Evolutionary conservation across 208 protist genomes (phyloP), one percentile per base, ranked within the genome.

Genomic region (Zelonia costaricensis): DNA sequence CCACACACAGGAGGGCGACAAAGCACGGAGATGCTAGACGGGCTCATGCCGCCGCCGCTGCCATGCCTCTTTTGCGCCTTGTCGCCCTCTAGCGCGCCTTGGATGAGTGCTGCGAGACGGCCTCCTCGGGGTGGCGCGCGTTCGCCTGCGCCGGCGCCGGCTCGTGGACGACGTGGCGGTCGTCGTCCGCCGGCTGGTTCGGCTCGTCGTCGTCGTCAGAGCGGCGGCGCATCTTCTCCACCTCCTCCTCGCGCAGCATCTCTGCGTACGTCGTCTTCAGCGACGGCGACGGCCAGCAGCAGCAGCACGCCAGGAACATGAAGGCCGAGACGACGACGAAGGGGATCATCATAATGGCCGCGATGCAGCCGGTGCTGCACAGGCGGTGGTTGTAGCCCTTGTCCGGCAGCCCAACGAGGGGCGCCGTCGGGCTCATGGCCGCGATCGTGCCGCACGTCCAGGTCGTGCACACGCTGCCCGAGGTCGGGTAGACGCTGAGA

Each of bases 321-420:
- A 48, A 51, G 23, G 53, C 40, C 22, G 71, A 69, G 22, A 79
- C 33, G 23, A 75, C 7, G 0, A 49, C 67, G 44, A 85, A 82
- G 46, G 66, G 59, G 20, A 74, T 73, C 61, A 85, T 62, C 55
- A 85, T 48, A 44, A 85, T 60, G n/a, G 42, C 61, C 15, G 75
- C 62, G 35, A 73, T 72, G 62, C 79, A 85, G 57, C 75, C 79
- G 5, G 46, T 69, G 40, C 79, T 76, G 58, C 79, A 85, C 20
- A 82, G 67, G 25, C 66, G 66, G 62, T 79, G 45, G 66, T 74
- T 76, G 71, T 85, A 85, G 48, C 68, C 74, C 65, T 77, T 73
- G 28, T 51, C 69, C 8, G 54, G 61, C 59, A 64, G 52, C n/a
- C 71, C 58, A 60, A 58, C 30, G 31, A 25, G 49, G 15, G 10